Percentiles rank a stretch among this genome's conserved stretches.
Evolutionary conservation across 148 eudicot species (phyloP).

Genomic region (Silene latifolia): DNA sequence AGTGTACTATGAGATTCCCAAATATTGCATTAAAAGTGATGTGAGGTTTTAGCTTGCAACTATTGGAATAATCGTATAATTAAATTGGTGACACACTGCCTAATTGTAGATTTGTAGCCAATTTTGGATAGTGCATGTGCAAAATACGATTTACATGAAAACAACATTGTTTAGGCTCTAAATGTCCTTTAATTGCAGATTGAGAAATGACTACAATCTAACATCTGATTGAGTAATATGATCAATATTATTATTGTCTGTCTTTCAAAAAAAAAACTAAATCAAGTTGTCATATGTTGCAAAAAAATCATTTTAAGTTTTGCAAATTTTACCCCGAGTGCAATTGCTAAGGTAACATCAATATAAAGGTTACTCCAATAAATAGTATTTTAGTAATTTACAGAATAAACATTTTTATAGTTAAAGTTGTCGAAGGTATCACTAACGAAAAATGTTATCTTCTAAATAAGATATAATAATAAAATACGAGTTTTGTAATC

Average conservation of each 20-base stretch:
- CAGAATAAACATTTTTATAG: too few relatives aligned
- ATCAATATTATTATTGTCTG: not conserved
- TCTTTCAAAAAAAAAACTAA: too few relatives aligned
- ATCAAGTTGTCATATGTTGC: too few relatives aligned
- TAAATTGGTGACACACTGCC: constrained; percentile 6
- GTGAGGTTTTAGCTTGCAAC: not conserved
- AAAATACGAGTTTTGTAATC: too few relatives aligned
- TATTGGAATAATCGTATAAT: not conserved
- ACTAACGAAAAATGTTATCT: too few relatives aligned
- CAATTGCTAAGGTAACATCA: too few relatives aligned
- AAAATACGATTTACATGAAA: not conserved
- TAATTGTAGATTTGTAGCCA: not conserved
- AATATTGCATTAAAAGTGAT: not conserved
- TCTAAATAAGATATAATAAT: too few relatives aligned
- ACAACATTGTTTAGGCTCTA: constrained; percentile 3
- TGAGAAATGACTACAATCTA: constrained; percentile 4
- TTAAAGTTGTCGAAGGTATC: too few relatives aligned
- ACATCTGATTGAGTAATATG: not conserved
- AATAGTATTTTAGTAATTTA: too few relatives aligned
- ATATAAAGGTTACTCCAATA: too few relatives aligned
- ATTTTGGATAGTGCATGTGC: not conserved
- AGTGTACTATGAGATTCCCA: not conserved
- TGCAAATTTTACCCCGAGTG: too few relatives aligned
- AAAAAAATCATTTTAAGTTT: too few relatives aligned
- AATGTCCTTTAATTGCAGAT: not conserved